Percentiles rank a stretch among this genome's conserved stretches.
phyloP scores from a whole-genome alignment of 805 yeast genomes.

The Monosporozyma aquatica region DNA sequence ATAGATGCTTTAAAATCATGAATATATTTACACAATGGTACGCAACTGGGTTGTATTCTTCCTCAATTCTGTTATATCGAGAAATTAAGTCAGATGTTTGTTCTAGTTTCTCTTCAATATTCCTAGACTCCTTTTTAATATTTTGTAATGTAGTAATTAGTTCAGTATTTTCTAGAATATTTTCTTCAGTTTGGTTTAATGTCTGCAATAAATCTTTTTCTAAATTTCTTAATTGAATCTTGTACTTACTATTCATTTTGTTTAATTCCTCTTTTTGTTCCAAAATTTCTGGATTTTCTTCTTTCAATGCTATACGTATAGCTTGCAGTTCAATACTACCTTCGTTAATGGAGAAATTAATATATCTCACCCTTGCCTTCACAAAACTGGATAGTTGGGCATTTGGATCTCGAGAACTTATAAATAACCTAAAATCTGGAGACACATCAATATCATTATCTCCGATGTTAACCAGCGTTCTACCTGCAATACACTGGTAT shows the following conservation, averaged over 20 bases:
- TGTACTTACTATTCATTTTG: conserved; percentile 51
- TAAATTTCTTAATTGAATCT: conserved; percentile 41
- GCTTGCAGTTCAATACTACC: conserved; percentile 57
- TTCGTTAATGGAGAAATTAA: conserved; percentile 68
- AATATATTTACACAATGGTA: conserved; percentile 44
- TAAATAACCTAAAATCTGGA: conserved; percentile 47
- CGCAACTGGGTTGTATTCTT: conserved; percentile 47
- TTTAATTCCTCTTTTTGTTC: conserved; percentile 44
- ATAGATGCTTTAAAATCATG: conserved; percentile 36
- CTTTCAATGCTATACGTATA: conserved; percentile 44
- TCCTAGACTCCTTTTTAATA: conserved; percentile 53
- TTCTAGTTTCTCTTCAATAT: conserved; percentile 42
- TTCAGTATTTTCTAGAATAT: conserved; percentile 57
- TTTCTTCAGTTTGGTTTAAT: conserved; percentile 48
- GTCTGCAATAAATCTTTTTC: conserved; percentile 52
- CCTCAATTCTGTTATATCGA: conserved; percentile 41
- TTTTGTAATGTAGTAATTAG: conserved; percentile 52
- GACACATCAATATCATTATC: conserved; percentile 58
- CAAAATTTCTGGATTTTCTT: conserved; percentile 61
- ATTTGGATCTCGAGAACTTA: conserved; percentile 53
- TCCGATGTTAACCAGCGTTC: conserved; percentile 53
- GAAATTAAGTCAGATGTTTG: conserved; percentile 49
- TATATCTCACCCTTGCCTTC: conserved; percentile 49
- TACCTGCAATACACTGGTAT: conserved; percentile 54
- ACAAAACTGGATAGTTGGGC: conserved; percentile 44